A percentile compares a stretch with the other conserved stretches of the same genome.
These are phyloP conservation scores for Colletotrichum graminicola DNA, from an alignment of 2,329 filamentous ascomycete species.

Conservation along the genomic window DNA sequence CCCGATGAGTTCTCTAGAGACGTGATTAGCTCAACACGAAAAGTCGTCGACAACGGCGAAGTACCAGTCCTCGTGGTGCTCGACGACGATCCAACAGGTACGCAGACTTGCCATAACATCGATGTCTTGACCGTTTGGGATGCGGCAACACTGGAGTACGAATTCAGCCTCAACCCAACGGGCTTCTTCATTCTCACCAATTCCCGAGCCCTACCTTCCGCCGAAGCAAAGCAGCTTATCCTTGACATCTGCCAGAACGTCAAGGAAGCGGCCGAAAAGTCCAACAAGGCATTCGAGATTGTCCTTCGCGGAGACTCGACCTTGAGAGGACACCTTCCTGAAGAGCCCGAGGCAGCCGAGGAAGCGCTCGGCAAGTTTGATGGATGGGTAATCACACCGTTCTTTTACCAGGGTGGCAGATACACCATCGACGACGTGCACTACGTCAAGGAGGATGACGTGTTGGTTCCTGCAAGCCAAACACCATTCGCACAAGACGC, in stretches of 20 bases:
- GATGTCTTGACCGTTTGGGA: constrained; percentile 68
- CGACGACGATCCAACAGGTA: constrained; percentile 71
- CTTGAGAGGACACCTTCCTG: constrained; percentile 67
- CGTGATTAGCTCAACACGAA: constrained; percentile 43
- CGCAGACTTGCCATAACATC: constrained; percentile 71
- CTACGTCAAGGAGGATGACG: constrained; percentile 66
- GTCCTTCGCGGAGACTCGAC: constrained; percentile 70
- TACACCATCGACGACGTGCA: constrained; percentile 70
- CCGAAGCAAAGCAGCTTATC: constrained; percentile 61
- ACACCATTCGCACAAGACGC: constrained; percentile 70
- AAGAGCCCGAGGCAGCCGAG: constrained; percentile 66
- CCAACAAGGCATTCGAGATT: constrained; percentile 61
- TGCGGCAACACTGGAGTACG: constrained; percentile 42
- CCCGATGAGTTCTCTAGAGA: constrained; percentile 44
- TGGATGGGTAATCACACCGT: constrained; percentile 68
- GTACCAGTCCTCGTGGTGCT: constrained; percentile 53
- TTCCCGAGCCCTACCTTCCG: constrained; percentile 65
- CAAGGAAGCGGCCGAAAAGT: constrained; percentile 55
- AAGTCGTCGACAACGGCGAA: constrained; percentile 42
- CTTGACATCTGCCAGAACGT: constrained; percentile 64
- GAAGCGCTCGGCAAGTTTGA: constrained; percentile 62
- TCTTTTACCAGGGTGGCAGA: constrained; percentile 70
- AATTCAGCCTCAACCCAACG: constrained; percentile 44
- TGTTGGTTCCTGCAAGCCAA: constrained; percentile 61
- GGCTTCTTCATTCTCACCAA: constrained; percentile 74